Evolutionary conservation across 2,329 filamentous ascomycete species (phyloP).

Genomic region (Fusarium abutilonis): DNA sequence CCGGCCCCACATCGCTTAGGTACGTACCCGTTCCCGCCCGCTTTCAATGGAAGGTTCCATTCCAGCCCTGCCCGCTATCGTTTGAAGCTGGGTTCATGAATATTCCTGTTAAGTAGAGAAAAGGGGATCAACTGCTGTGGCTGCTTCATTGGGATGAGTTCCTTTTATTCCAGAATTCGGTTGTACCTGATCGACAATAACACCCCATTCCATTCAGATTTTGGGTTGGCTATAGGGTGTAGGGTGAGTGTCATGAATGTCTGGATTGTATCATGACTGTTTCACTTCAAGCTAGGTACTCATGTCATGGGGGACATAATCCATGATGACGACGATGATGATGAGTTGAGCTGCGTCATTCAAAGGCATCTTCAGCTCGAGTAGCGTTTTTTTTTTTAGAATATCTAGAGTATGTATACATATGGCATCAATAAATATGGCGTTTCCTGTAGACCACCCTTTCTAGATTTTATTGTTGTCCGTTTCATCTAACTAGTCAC

Average conservation of each 20-base stretch:
- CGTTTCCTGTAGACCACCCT: not conserved
- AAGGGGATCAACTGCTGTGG: not conserved
- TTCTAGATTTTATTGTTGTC: not conserved
- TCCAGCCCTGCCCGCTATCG: too few relatives aligned
- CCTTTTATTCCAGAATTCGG: not conserved
- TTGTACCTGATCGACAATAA: constrained; percentile 2
- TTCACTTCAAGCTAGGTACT: constrained; percentile 1
- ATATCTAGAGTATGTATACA: too few relatives aligned
- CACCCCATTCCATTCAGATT: not conserved
- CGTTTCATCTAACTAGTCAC: not conserved
- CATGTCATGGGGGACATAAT: not conserved
- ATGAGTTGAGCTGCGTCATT: constrained; percentile 21
- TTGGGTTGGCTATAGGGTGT: not conserved
- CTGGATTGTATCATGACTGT: constrained; percentile 10
- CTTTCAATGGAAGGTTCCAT: not conserved
- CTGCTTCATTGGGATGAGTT: not conserved
- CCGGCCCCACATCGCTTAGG: constrained; percentile 19
- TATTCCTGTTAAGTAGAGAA: not conserved
- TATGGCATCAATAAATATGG: too few relatives aligned
- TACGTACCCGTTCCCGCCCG: constrained; percentile 18
- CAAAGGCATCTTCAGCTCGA: constrained; percentile 1
- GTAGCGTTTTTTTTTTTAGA: too few relatives aligned
- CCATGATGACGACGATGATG: not conserved
- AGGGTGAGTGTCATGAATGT: too few relatives aligned
- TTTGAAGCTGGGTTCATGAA: not conserved